These are phyloP conservation scores for Pythium guiyangense DNA, from an alignment of 352 stramenopile species.

Conservation along the genomic window DNA sequence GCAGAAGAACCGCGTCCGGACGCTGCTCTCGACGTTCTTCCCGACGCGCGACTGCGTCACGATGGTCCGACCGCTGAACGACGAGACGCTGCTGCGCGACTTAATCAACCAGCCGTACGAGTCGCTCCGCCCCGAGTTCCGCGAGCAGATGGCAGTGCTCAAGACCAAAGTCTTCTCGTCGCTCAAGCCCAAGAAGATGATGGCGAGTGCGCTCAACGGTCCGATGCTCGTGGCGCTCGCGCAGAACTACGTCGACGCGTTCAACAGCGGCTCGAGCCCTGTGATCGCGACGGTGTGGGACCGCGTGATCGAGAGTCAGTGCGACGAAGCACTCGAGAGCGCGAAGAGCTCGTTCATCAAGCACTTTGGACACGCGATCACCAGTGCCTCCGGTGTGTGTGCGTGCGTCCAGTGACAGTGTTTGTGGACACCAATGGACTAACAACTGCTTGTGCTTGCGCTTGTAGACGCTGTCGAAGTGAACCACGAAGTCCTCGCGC, in stretches of 20 bases:
- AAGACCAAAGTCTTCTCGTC: slow-evolving; percentile 46
- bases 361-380: slow-evolving; percentile 22
- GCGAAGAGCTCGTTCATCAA: slow-evolving; percentile 44
- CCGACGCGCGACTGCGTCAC: slow-evolving; percentile 71
- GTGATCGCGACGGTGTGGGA: slow-evolving; percentile 84
- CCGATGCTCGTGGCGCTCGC: slow-evolving; percentile 66
- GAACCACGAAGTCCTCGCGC: slow-evolving; percentile 18
- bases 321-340: slow-evolving; percentile 48
- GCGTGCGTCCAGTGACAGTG: background rate
- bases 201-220: slow-evolving; percentile 55
- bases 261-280: slow-evolving; percentile 64
- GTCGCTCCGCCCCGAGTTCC: slow-evolving; percentile 58
- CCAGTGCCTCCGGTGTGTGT: slow-evolving; percentile 33
- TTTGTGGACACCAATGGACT: background rate
- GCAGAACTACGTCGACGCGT: slow-evolving; percentile 56
- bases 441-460: background rate
- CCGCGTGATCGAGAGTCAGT: slow-evolving; percentile 71
- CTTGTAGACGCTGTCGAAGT: slow-evolving; percentile 25
- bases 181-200: slow-evolving; percentile 66
- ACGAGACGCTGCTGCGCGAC: slow-evolving; percentile 51
- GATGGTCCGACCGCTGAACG: slow-evolving; percentile 68
- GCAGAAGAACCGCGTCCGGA: slow-evolving; percentile 61
- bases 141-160: slow-evolving; percentile 50
- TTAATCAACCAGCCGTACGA: slow-evolving; percentile 52
- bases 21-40: slow-evolving; percentile 62